Evolutionary conservation across 176 grass and related monocot genomes (phyloP).

Genomic region (Tillandsia fasciculata): DNA sequence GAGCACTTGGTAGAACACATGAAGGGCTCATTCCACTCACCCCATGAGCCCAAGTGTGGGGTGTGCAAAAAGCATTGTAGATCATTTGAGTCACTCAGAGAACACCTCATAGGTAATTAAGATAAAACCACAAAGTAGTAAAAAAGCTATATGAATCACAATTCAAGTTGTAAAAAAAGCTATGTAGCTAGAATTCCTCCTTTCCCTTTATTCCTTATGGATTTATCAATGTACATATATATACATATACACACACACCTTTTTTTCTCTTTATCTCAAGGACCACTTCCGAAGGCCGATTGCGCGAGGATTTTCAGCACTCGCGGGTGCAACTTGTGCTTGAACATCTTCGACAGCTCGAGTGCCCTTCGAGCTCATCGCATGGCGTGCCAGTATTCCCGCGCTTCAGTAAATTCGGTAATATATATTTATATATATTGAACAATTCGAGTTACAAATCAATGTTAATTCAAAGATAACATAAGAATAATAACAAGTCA

Average conservation of each 20-base stretch:
- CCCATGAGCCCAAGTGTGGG: slow-evolving; percentile 76
- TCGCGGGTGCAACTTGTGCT: slow-evolving; percentile 65
- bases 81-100: slow-evolving; percentile 79
- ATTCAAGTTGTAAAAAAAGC: no score
- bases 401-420: slow-evolving; percentile 8
- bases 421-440: no score
- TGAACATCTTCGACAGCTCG: slow-evolving; percentile 58
- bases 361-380: slow-evolving; percentile 55
- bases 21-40: slow-evolving; percentile 73
- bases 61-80: slow-evolving; percentile 81
- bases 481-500: no score
- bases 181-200: no score
- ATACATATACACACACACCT: no score
- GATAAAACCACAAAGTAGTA: background rate
- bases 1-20: slow-evolving; percentile 95
- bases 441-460: no score
- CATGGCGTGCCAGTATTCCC: slow-evolving; percentile 52
- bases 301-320: slow-evolving; percentile 54
- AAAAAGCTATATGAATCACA: no score
- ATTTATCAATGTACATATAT: no score
- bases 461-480: no score
- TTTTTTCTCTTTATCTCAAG: slow-evolving; percentile 15
- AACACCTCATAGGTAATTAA: slow-evolving; percentile 71
- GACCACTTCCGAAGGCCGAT: slow-evolving; percentile 75
- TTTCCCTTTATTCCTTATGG: no score